These are phyloP conservation scores for Tetrapisispora taiwanensis DNA, from an alignment of 805 yeast species.

Conservation along the genomic window DNA sequence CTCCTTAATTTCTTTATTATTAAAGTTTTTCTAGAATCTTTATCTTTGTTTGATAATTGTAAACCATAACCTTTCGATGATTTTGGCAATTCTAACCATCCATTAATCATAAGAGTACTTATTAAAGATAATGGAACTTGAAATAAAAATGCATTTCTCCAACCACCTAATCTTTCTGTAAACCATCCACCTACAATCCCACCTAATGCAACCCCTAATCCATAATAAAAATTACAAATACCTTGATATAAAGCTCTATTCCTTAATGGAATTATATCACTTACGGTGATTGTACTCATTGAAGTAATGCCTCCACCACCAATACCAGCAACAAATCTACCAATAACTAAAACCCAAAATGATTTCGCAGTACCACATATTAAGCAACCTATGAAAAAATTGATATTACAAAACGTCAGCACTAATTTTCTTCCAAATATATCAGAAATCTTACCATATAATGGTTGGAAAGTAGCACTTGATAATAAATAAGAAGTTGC, in stretches of 20 bases:
- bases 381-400: conserved; percentile 49
- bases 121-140: conserved; percentile 39
- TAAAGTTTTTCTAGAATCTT: background rate
- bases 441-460: conserved; percentile 61
- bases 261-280: conserved; percentile 69
- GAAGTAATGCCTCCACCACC: conserved; percentile 73
- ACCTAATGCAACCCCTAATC: conserved; percentile 67
- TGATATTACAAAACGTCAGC: conserved; percentile 40
- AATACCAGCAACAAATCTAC: conserved; percentile 67
- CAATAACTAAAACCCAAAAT: conserved; percentile 38
- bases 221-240: conserved; percentile 62
- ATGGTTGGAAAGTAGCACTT: conserved; percentile 64
- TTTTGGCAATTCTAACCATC: conserved; percentile 30
- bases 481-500: conserved; percentile 62
- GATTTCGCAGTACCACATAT: conserved; percentile 45
- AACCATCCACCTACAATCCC: conserved; percentile 49
- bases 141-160: conserved; percentile 53
- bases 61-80: conserved; percentile 26
- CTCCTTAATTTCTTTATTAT: conserved; percentile 10
- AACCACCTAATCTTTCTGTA: conserved; percentile 33
- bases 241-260: conserved; percentile 81
- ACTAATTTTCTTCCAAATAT: conserved; percentile 56
- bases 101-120: conserved; percentile 39
- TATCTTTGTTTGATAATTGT: background rate
- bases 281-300: conserved; percentile 55